Evolutionary conservation across 495 filamentous ascomycete species (phyloP).

Genomic region (Penicillium argentinense): DNA sequence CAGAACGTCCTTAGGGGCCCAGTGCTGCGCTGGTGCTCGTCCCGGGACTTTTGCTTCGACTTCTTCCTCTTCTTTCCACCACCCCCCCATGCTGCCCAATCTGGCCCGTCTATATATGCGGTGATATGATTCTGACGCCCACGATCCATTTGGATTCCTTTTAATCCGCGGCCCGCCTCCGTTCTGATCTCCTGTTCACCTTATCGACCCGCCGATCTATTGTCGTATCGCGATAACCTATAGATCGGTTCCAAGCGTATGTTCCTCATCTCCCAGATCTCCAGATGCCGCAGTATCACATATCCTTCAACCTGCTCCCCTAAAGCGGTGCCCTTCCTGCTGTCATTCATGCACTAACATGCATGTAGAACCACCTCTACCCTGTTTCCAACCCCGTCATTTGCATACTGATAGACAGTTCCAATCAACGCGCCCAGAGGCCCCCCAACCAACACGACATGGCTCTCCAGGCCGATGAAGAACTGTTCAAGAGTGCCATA

Average conservation of each 20-base stretch:
- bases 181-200: background rate
- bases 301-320: too few species aligned
- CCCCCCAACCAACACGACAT: constrained; percentile 23
- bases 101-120: constrained; percentile 4
- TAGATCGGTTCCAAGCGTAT: background rate
- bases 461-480: constrained; percentile 43
- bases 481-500: constrained; percentile 46
- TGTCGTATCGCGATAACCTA: constrained; percentile 1
- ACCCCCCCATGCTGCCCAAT: constrained; percentile 10
- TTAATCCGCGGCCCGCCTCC: background rate
- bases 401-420: constrained; percentile 31
- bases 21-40: background rate
- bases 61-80: background rate
- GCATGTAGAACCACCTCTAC: constrained; percentile 1
- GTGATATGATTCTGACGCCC: background rate
- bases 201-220: constrained; percentile 4
- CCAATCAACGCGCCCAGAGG: constrained; percentile 9
- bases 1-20: constrained; percentile 3
- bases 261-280: too few species aligned
- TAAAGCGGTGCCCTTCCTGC: too few species aligned
- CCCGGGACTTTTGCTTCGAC: constrained; percentile 11
- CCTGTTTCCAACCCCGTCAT: background rate
- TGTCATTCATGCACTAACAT: background rate
- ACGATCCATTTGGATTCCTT: background rate
- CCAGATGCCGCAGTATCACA: too few species aligned